These are phyloP conservation scores for Chaetomium strumarium DNA, from an alignment of 2,329 filamentous ascomycete species.

Conservation along the genomic window DNA sequence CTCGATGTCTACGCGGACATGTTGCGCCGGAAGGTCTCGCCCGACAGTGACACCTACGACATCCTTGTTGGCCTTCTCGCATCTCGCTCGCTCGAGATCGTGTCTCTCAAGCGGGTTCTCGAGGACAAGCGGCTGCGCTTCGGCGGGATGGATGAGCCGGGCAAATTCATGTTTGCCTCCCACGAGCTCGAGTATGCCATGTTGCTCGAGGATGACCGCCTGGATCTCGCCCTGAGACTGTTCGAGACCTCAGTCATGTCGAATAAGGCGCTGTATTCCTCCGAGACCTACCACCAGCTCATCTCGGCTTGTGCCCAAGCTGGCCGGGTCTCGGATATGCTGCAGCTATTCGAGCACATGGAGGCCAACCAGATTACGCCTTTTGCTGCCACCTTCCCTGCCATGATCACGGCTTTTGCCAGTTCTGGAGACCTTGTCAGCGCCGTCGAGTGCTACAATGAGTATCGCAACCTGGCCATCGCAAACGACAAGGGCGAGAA, in stretches of 20 bases:
- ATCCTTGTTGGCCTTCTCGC: conserved; percentile 80
- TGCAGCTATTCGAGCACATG: conserved; percentile 87
- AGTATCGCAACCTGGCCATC: conserved; percentile 86
- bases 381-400: conserved; percentile 75
- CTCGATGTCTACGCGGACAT: conserved; percentile 96
- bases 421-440: conserved; percentile 73
- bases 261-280: conserved; percentile 61
- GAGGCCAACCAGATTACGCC: conserved; percentile 68
- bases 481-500: conserved; percentile 70
- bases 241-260: conserved; percentile 70
- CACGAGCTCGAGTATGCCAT: conserved; percentile 84
- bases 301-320: conserved; percentile 82
- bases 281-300: conserved; percentile 77
- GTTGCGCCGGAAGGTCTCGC: conserved; percentile 75
- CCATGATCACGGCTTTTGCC: conserved; percentile 94
- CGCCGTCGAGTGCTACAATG: conserved; percentile 91
- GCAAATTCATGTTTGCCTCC: conserved; percentile 83
- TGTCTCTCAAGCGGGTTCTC: conserved; percentile 63
- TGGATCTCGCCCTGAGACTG: conserved; percentile 77
- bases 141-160: conserved; percentile 75
- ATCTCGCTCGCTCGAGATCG: conserved; percentile 71
- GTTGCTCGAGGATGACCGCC: conserved; percentile 77
- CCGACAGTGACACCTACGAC: conserved; percentile 81
- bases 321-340: conserved; percentile 80
- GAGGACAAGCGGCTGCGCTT: conserved; percentile 80